Evolutionary conservation across 73 alveolate genomes (phyloP).

Genomic region (Stentor roeselii): DNA sequence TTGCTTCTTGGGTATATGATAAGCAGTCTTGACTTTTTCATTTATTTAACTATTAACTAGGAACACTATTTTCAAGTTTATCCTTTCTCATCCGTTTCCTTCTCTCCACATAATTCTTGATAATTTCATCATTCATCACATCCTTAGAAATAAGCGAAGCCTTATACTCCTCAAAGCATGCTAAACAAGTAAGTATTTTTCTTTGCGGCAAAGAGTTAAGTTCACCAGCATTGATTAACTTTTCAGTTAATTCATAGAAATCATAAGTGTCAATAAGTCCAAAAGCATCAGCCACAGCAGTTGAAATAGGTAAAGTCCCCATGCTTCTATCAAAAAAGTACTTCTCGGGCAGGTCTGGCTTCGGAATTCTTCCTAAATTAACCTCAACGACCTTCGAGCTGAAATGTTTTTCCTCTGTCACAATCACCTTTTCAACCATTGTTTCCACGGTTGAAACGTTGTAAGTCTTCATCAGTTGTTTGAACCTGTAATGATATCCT

Average conservation of each 20-base stretch:
- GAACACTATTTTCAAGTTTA: not conserved
- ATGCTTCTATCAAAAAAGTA: constrained; percentile 22
- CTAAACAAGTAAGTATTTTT: not conserved
- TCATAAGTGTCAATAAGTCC: not conserved
- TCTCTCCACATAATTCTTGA: not conserved
- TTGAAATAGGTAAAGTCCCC: constrained; percentile 21
- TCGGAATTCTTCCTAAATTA: constrained; percentile 2
- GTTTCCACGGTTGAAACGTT: constrained; percentile 7
- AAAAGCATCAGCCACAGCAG: not conserved
- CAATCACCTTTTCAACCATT: constrained; percentile 2
- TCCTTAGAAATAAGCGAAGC: not conserved
- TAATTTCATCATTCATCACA: not conserved
- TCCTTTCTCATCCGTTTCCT: not conserved
- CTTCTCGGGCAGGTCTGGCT: constrained; percentile 23
- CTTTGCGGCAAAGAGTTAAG: constrained; percentile 17
- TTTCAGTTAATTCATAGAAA: not conserved
- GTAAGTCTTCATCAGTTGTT: constrained; percentile 22
- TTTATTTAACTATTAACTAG: not conserved
- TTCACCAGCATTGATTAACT: not conserved
- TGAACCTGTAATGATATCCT: constrained; percentile 13
- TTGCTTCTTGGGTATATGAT: not conserved
- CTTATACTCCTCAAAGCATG: not conserved
- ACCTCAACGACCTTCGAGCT: constrained; percentile 23
- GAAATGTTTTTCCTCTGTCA: constrained; percentile 19
- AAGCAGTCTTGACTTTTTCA: not conserved